phyloP scores from a whole-genome alignment of 345 rosid species.

The Xanthoceras sorbifolium region DNA sequence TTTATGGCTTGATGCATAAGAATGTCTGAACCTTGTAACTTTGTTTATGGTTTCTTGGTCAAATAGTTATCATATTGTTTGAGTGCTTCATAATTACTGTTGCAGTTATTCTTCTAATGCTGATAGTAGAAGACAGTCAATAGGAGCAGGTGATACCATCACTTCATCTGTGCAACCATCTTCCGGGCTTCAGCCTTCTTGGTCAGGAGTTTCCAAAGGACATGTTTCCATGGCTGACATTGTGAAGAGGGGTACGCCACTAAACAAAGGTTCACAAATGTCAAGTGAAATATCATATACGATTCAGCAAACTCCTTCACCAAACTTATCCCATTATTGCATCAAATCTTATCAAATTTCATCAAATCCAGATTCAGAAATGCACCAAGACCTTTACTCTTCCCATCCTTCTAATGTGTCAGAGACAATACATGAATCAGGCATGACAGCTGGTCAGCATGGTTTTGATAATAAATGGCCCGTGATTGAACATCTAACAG shows the following conservation, averaged over 20 bases:
- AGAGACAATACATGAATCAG: slow-evolving; percentile 16
- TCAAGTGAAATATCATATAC: slow-evolving; percentile 26
- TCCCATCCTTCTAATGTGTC: slow-evolving; percentile 9
- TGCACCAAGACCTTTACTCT: slow-evolving; percentile 20
- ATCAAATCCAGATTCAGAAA: slow-evolving; percentile 14
- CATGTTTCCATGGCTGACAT: slow-evolving; percentile 47
- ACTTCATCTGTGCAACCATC: slow-evolving; percentile 29
- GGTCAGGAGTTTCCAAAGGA: slow-evolving; percentile 31
- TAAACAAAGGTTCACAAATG: slow-evolving; percentile 21
- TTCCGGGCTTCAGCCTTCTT: slow-evolving; percentile 25
- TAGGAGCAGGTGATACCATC: slow-evolving; percentile 26
- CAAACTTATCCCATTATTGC: slow-evolving; percentile 12
- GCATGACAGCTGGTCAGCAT: slow-evolving; percentile 17
- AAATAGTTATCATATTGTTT: neutral
- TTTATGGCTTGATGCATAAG: neutral
- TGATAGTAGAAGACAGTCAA: slow-evolving; percentile 34
- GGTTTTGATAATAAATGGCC: slow-evolving; percentile 32
- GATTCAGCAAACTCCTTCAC: slow-evolving; percentile 19
- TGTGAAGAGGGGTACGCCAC: slow-evolving; percentile 37
- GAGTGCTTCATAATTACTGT: slow-evolving; percentile 1
- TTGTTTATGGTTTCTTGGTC: slow-evolving; percentile 4
- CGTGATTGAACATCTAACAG: slow-evolving; percentile 24
- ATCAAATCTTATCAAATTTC: slow-evolving; percentile 18
- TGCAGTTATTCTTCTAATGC: slow-evolving; percentile 37
- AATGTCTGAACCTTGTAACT: neutral